phyloP scores from a whole-genome alignment of 2,329 filamentous ascomycete species.

The Teratosphaeriaceae sp. region DNA sequence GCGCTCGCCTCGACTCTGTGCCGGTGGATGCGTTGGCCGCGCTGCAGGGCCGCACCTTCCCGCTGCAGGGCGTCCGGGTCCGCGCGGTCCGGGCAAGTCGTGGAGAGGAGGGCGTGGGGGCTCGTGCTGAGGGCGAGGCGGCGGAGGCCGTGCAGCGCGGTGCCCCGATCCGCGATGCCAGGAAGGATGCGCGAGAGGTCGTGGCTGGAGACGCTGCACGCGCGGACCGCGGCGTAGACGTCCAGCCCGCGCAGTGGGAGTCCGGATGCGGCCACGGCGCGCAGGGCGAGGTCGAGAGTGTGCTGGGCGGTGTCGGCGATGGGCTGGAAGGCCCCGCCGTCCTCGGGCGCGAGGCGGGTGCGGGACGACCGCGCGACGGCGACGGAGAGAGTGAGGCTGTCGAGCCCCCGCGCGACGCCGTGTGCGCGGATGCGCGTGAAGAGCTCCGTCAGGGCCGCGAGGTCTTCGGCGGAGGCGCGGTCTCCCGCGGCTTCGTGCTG shows the following conservation, averaged over 20 bases:
- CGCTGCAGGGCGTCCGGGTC: too few species aligned
- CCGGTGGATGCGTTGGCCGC: too few species aligned
- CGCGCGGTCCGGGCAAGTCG: too few species aligned
- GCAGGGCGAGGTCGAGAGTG: background rate
- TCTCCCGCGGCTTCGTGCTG: background rate
- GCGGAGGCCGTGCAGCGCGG: background rate
- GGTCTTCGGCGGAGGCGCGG: background rate
- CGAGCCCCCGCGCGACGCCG: background rate
- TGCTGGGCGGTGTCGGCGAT: background rate
- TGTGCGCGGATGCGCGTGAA: background rate
- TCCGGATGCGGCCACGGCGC: background rate
- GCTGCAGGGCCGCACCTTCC: too few species aligned
- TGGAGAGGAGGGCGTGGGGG: too few species aligned
- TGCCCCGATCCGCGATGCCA: background rate
- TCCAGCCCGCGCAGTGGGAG: background rate
- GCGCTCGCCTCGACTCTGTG: too few species aligned
- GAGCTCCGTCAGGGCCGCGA: background rate
- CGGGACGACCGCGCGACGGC: background rate
- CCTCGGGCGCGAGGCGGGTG: background rate
- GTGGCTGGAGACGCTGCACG: background rate
- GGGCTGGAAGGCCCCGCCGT: conserved; percentile 1
- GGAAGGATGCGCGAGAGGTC: background rate
- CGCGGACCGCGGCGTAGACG: background rate
- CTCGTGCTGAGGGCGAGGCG: too few species aligned
- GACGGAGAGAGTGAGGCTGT: background rate